Evolutionary conservation across 129 eudicot species (phyloP).

Genomic region (Pseudognaphalium luteoalbum): DNA sequence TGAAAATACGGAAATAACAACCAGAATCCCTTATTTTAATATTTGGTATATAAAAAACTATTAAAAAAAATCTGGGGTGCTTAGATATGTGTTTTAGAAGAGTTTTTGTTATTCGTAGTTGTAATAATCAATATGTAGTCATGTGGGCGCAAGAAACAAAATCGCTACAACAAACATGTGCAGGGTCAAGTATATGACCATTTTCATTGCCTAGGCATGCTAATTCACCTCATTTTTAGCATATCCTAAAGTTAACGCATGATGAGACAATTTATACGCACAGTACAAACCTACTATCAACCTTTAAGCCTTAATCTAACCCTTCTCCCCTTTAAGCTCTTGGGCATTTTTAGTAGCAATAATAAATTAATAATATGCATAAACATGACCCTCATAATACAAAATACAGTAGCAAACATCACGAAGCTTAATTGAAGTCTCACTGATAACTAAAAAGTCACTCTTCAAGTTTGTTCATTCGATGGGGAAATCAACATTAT

Average conservation of each 20-base stretch:
- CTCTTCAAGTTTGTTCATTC: constrained; percentile 7
- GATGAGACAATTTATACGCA: neutral
- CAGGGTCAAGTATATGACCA: neutral
- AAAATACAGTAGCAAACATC: neutral
- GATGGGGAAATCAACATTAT: neutral
- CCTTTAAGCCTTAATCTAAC: neutral
- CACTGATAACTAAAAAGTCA: neutral
- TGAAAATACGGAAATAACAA: constrained; percentile 13
- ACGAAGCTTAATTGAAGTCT: neutral
- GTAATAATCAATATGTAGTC: neutral
- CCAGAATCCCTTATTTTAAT: constrained; percentile 5
- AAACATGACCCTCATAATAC: neutral
- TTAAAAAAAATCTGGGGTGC: neutral
- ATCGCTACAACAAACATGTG: neutral
- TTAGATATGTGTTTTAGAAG: neutral
- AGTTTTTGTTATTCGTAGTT: neutral
- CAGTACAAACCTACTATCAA: neutral
- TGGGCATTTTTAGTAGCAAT: neutral
- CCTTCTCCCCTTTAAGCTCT: neutral
- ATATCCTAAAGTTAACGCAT: neutral
- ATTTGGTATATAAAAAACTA: neutral
- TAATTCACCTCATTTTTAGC: neutral
- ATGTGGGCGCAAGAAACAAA: neutral
- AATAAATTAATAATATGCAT: neutral
- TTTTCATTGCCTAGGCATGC: neutral